Evolutionary conservation across 1,139 yeast species (phyloP).

Genomic region (Nakaseomyces delphensis): DNA sequence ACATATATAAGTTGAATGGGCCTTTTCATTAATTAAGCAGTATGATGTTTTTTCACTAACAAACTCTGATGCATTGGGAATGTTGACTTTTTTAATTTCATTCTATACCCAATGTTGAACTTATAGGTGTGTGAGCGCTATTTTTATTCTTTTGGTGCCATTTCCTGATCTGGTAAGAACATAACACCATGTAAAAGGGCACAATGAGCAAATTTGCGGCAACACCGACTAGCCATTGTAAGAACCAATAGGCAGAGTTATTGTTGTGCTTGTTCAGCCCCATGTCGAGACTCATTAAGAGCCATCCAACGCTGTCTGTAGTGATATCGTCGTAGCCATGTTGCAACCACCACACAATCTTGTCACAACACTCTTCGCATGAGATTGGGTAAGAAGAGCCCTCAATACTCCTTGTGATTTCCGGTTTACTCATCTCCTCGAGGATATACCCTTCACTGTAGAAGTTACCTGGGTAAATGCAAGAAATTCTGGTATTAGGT

Average conservation of each 20-base stretch:
- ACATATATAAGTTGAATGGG: too few species aligned
- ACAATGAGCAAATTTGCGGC: constrained; percentile 40
- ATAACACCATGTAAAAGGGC: constrained; percentile 51
- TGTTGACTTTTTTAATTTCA: too few species aligned
- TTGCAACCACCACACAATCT: constrained; percentile 48
- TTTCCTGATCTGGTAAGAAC: constrained; percentile 46
- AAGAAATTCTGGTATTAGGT: constrained; percentile 47
- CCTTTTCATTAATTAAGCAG: too few species aligned
- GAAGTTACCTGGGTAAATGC: constrained; percentile 83
- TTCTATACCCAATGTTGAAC: background rate
- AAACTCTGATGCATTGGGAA: too few species aligned
- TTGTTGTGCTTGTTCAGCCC: constrained; percentile 48
- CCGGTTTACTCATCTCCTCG: constrained; percentile 81
- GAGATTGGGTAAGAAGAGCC: constrained; percentile 72
- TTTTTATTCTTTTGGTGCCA: constrained; percentile 25
- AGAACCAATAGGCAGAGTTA: constrained; percentile 49
- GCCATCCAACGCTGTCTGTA: constrained; percentile 84
- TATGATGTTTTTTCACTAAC: too few species aligned
- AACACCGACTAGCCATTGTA: constrained; percentile 37
- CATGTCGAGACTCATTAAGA: constrained; percentile 56
- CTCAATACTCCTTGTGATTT: constrained; percentile 71
- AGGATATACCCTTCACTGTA: constrained; percentile 76
- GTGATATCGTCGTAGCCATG: constrained; percentile 66
- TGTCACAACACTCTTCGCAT: constrained; percentile 57
- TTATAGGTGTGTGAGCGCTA: background rate